These are phyloP conservation scores for Pleurozium schreberi DNA, from an alignment of 225 moss, liverwort and hornwort species.

Conservation along the genomic window DNA sequence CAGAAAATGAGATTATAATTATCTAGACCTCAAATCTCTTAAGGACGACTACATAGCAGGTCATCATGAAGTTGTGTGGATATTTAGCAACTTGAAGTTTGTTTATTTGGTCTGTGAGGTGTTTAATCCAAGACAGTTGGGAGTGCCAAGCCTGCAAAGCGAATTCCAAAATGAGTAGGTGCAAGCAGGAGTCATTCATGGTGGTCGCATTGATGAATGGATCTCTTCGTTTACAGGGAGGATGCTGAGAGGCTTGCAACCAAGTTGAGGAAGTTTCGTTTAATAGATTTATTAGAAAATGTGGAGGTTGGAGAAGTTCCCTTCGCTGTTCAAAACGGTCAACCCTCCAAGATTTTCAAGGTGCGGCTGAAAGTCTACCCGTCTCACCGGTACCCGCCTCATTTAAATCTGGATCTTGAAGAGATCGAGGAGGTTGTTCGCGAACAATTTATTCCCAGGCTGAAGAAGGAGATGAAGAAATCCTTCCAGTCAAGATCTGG, in stretches of 20 bases:
- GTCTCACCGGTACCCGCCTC: constrained; percentile 58
- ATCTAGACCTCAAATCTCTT: not conserved
- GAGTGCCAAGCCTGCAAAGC: not conserved
- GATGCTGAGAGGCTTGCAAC: constrained; percentile 86
- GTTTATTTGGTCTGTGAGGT: not conserved
- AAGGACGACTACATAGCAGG: not conserved
- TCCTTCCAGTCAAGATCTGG: constrained; percentile 54
- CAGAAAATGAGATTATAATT: not conserved
- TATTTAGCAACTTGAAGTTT: not conserved
- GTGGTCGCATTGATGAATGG: not conserved
- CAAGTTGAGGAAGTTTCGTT: constrained; percentile 61
- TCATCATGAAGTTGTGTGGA: not conserved
- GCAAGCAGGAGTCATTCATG: not conserved
- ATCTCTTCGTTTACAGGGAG: constrained; percentile 35
- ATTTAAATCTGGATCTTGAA: constrained; percentile 31
- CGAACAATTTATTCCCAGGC: constrained; percentile 48
- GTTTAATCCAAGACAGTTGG: not conserved
- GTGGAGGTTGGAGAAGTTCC: constrained; percentile 88
- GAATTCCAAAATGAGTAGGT: not conserved
- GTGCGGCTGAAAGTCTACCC: constrained; percentile 63
- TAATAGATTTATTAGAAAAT: constrained; percentile 71
- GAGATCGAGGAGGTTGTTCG: constrained; percentile 50
- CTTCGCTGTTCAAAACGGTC: constrained; percentile 37
- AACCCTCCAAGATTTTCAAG: constrained; percentile 64
- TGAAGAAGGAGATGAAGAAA: constrained; percentile 67